Conservation (phyloP, 371 early-diverging fungal genomes). For the Mucor indicus region DNA sequence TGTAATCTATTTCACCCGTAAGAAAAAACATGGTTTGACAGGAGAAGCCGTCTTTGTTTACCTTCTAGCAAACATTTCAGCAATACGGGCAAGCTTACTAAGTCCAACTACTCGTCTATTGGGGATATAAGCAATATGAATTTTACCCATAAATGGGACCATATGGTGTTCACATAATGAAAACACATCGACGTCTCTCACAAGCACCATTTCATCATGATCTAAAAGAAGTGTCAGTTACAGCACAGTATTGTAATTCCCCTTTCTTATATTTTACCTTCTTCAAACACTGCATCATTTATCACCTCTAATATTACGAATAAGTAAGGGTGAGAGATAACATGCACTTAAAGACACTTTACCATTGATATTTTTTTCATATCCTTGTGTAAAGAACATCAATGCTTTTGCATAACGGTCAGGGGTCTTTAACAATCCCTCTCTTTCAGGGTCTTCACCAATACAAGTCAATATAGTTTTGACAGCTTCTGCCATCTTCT, state of each 20-base stretch:
- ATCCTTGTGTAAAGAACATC: conserved; percentile 96
- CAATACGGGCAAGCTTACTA: conserved; percentile 95
- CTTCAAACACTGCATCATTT: conserved; percentile 94
- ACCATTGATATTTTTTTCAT: conserved; percentile 84
- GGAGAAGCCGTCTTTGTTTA: neutral
- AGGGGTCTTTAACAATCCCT: conserved; percentile 95
- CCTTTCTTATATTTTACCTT: conserved; percentile 54
- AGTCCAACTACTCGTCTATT: conserved; percentile 93
- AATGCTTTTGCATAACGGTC: conserved; percentile 96
- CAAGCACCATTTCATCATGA: conserved; percentile 98
- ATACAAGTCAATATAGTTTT: conserved; percentile 86
- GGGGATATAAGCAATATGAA: conserved; percentile 96
- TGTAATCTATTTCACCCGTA: conserved; percentile 64
- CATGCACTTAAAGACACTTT: conserved; percentile 3
- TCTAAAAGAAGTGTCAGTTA: conserved; percentile 45
- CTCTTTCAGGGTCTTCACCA: conserved; percentile 94
- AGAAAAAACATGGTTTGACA: neutral
- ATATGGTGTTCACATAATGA: conserved; percentile 98
- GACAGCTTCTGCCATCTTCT: conserved; percentile 84
- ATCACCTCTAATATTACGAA: conserved; percentile 62
- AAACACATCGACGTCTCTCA: conserved; percentile 92
- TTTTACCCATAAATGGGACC: conserved; percentile 97
- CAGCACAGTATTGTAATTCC: conserved; percentile 15
- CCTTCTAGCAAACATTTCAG: conserved; percentile 93
- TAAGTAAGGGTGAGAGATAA: too few relatives aligned